Conservation (phyloP, 2,329 filamentous ascomycete genomes). For the Harringtonia aguacate region DNA sequence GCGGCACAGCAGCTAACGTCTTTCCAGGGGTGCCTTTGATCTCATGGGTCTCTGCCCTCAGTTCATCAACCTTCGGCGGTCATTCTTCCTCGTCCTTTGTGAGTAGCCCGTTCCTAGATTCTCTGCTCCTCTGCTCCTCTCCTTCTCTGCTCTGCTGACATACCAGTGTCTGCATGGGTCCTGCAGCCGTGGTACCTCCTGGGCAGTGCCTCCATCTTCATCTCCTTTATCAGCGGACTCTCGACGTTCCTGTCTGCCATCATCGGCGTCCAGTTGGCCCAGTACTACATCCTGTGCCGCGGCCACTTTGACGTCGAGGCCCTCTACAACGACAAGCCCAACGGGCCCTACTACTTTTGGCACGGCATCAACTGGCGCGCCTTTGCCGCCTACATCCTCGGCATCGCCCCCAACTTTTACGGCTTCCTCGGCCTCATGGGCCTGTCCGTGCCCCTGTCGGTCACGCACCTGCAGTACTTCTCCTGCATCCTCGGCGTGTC, state of each 20-base stretch:
- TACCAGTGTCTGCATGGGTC: slow-evolving; percentile 1
- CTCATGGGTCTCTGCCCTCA: slow-evolving; percentile 21
- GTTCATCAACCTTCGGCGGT: slow-evolving; percentile 26
- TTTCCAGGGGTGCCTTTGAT: neutral
- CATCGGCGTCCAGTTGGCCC: slow-evolving; percentile 27
- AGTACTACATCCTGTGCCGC: slow-evolving; percentile 29
- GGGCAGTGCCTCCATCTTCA: slow-evolving; percentile 22
- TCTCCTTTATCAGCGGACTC: slow-evolving; percentile 28
- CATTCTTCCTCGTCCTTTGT: slow-evolving; percentile 21
- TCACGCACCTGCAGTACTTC: neutral
- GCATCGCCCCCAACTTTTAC: slow-evolving; percentile 26
- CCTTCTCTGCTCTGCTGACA: slow-evolving; percentile 10
- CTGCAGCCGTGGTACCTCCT: slow-evolving; percentile 12
- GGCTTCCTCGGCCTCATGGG: slow-evolving; percentile 22
- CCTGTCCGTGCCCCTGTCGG: neutral
- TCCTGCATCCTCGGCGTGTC: neutral
- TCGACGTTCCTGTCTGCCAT: slow-evolving; percentile 30
- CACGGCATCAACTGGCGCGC: slow-evolving; percentile 10
- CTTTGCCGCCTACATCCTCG: slow-evolving; percentile 17
- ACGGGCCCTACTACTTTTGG: slow-evolving; percentile 10
- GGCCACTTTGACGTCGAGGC: slow-evolving; percentile 23
- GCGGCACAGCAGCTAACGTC: slow-evolving; percentile 17
- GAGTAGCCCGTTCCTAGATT: neutral
- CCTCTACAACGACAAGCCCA: slow-evolving; percentile 13
- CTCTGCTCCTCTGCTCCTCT: neutral